These are phyloP conservation scores for Kernera saxatilis DNA, from an alignment of 345 rosid species.

Conservation along the genomic window DNA sequence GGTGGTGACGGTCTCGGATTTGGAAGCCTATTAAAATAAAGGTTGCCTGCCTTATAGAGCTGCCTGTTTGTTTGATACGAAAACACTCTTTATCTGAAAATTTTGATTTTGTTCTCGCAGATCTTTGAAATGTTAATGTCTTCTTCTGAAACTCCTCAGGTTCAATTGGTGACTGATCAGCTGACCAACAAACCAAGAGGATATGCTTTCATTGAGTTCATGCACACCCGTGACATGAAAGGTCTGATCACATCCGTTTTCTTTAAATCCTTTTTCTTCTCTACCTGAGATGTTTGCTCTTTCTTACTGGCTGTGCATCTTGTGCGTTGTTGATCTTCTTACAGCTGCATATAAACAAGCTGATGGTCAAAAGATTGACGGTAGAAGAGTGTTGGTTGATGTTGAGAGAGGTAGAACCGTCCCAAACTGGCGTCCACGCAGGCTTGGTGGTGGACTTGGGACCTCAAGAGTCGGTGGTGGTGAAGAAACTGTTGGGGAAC, in stretches of 20 bases:
- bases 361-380: constrained; percentile 95
- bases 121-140: constrained; percentile 27
- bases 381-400: constrained; percentile 93
- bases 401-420: constrained; percentile 98
- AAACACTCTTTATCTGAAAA: not conserved
- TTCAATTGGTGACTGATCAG: constrained; percentile 63
- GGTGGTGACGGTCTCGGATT: constrained; percentile 74
- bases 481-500: constrained; percentile 75
- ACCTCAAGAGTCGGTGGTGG: constrained; percentile 77
- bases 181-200: constrained; percentile 80
- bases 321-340: not conserved
- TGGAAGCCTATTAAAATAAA: constrained; percentile 68
- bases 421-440: constrained; percentile 97
- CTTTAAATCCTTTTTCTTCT: not conserved
- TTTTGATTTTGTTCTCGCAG: not conserved
- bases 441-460: constrained; percentile 98
- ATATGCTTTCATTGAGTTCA: constrained; percentile 84
- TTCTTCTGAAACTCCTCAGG: constrained; percentile 46
- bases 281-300: not conserved
- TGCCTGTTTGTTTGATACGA: constrained; percentile 24
- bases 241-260: constrained; percentile 33
- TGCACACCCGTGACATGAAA: constrained; percentile 96
- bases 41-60: constrained; percentile 55
- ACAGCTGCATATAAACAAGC: constrained; percentile 97
- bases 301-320: not conserved